Conservation (phyloP, 257 asterid species). For the Nicotiana undulata region DNA sequence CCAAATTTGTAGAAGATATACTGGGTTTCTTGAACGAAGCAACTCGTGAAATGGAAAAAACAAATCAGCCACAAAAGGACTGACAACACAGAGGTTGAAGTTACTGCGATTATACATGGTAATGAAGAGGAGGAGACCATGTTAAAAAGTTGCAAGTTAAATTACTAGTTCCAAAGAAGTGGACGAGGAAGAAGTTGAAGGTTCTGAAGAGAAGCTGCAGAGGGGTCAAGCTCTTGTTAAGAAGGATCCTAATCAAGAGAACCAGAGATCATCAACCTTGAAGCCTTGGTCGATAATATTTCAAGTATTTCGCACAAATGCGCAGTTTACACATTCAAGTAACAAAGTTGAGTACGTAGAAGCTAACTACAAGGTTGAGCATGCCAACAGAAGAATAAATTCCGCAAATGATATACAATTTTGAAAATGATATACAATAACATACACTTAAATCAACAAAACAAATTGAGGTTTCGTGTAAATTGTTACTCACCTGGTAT, state of each 20-base stretch:
- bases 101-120: slow-evolving; percentile 8
- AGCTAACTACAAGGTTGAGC: background rate
- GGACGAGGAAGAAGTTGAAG: slow-evolving; percentile 10
- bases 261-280: slow-evolving; percentile 8
- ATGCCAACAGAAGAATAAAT: background rate
- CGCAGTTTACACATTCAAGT: background rate
- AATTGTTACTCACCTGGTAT: too few relatives aligned
- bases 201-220: slow-evolving; percentile 9
- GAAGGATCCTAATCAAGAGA: background rate
- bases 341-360: slow-evolving; percentile 7
- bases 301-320: slow-evolving; percentile 15
- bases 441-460: too few relatives aligned
- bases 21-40: background rate
- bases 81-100: slow-evolving; percentile 1
- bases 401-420: too few relatives aligned
- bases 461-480: too few relatives aligned
- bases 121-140: slow-evolving; percentile 12
- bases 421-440: too few relatives aligned
- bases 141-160: slow-evolving; percentile 10
- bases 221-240: background rate
- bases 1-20: slow-evolving; percentile 11
- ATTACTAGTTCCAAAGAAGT: slow-evolving; percentile 9
- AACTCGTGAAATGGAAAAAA: background rate
- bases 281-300: slow-evolving; percentile 5
- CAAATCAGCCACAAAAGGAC: slow-evolving; percentile 4